Evolutionary conservation across 179 eudicot genomes (phyloP).

Genomic region (Actinidia arguta): DNA sequence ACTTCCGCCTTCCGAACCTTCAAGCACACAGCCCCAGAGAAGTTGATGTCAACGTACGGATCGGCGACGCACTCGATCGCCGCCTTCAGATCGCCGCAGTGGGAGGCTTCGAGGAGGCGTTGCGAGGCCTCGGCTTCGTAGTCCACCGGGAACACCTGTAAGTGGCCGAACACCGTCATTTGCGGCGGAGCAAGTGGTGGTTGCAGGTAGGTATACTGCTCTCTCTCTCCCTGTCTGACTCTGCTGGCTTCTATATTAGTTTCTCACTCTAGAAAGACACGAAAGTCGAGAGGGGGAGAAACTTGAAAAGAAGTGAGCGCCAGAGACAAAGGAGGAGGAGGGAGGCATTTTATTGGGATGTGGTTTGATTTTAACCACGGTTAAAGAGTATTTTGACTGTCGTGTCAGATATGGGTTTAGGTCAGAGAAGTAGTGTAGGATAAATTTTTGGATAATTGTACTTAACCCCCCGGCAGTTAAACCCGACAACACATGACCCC

Average conservation of each 20-base stretch:
- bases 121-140: constrained; percentile 76
- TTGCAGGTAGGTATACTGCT: background rate
- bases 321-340: constrained; percentile 22
- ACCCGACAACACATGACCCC: too few relatives aligned
- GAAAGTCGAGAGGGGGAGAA: constrained; percentile 23
- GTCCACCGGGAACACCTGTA: constrained; percentile 76
- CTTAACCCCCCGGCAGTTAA: too few relatives aligned
- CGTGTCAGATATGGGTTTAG: background rate
- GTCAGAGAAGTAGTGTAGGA: too few relatives aligned
- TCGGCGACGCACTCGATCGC: constrained; percentile 50
- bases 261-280: constrained; percentile 13
- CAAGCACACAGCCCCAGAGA: constrained; percentile 65
- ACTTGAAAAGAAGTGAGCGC: constrained; percentile 53
- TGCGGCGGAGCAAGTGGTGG: constrained; percentile 32
- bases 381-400: background rate
- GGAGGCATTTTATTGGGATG: constrained; percentile 8
- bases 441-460: too few relatives aligned
- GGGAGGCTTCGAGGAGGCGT: constrained; percentile 66
- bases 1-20: constrained; percentile 64
- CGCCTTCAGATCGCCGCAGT: constrained; percentile 42
- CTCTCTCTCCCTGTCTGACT: background rate
- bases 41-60: constrained; percentile 72
- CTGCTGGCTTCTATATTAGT: background rate
- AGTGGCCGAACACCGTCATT: constrained; percentile 76
- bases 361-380: constrained; percentile 15